Percentiles rank a stretch among this genome's conserved stretches.
Conservation (phyloP, 495 filamentous ascomycete species). For the Parmelia sp. region DNA sequence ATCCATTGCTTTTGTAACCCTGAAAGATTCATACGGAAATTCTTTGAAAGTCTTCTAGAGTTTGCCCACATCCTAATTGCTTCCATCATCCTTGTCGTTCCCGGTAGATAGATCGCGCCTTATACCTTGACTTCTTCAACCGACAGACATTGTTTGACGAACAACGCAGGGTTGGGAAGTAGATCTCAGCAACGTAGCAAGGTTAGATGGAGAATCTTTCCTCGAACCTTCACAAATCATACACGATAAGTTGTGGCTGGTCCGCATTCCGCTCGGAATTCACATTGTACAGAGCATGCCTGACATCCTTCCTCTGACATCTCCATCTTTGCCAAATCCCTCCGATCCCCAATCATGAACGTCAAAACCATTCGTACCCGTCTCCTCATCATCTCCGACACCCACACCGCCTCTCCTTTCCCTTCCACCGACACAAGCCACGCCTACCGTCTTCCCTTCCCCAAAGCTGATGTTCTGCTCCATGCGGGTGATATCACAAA, state of each 20-base stretch:
- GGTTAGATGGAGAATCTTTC: too few relatives aligned
- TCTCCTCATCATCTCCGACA: constrained; percentile 59
- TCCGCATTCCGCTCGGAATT: background rate
- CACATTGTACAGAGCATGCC: background rate
- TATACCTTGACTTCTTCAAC: background rate
- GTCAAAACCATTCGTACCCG: constrained; percentile 33
- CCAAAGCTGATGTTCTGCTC: constrained; percentile 57
- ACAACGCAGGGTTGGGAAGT: too few relatives aligned
- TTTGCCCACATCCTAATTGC: background rate
- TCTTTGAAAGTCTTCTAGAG: background rate
- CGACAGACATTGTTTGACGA: background rate
- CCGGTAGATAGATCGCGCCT: background rate
- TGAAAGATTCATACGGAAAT: constrained; percentile 1
- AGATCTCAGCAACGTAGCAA: too few relatives aligned
- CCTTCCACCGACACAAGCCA: constrained; percentile 26
- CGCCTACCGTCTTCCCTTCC: constrained; percentile 45
- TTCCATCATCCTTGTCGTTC: background rate
- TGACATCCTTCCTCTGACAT: background rate
- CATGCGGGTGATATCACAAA: constrained; percentile 72
- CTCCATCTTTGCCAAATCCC: background rate
- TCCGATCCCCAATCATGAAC: background rate
- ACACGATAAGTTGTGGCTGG: too few relatives aligned
- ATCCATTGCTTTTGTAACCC: constrained; percentile 7
- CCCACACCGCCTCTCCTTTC: constrained; percentile 43
- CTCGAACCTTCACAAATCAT: too few relatives aligned